These are phyloP conservation scores for Croton setiger DNA, from an alignment of 441 rosid genomes.

Conservation along the genomic window DNA sequence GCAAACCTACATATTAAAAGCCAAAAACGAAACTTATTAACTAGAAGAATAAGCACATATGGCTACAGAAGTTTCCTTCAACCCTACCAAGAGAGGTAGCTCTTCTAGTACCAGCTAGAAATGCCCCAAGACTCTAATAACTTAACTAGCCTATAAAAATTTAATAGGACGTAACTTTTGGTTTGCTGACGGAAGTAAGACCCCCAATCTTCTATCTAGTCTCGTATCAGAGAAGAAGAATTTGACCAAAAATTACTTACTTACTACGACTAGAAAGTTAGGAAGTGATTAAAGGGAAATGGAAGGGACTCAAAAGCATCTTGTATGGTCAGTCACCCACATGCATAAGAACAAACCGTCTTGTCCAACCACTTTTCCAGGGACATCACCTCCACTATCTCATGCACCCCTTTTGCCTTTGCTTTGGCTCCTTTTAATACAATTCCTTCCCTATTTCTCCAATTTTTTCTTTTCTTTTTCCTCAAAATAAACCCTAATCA, in stretches of 20 bases:
- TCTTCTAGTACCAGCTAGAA: too few species aligned
- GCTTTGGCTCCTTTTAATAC: not conserved
- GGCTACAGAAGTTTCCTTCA: too few species aligned
- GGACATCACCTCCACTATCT: constrained; percentile 26
- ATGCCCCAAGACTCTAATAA: too few species aligned
- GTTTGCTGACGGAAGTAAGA: not conserved
- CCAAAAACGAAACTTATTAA: too few species aligned
- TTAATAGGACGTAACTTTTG: too few species aligned
- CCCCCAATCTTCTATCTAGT: not conserved
- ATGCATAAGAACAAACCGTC: constrained; percentile 37
- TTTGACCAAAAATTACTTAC: not conserved
- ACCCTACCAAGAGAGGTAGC: too few species aligned
- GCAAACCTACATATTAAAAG: too few species aligned
- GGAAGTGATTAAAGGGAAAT: constrained; percentile 7
- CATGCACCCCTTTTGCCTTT: constrained; percentile 10
- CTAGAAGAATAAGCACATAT: too few species aligned
- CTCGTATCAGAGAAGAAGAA: not conserved
- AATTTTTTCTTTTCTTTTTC: not conserved
- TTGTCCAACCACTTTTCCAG: constrained; percentile 27
- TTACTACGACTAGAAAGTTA: not conserved
- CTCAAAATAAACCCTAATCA: constrained; percentile 7
- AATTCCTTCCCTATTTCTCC: not conserved
- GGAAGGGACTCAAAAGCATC: constrained; percentile 8
- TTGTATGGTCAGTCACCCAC: constrained; percentile 32
- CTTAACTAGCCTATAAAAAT: too few species aligned